Evolutionary conservation across 2,329 filamentous ascomycete genomes (phyloP).

Genomic region (Bipolaris victoriae): DNA sequence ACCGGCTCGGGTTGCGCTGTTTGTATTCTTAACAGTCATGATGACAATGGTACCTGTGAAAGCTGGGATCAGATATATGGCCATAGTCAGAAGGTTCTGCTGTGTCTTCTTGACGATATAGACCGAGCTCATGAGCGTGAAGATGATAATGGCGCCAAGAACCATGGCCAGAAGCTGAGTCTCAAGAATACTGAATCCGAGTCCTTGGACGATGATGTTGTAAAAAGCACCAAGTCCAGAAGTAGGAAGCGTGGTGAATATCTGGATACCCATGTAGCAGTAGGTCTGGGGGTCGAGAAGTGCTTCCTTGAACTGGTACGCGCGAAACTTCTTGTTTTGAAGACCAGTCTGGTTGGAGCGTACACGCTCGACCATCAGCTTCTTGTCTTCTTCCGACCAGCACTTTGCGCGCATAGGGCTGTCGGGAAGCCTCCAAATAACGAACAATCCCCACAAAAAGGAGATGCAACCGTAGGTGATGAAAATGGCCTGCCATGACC

Average conservation of each 20-base stretch:
- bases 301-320: slow-evolving; percentile 62
- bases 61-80: slow-evolving; percentile 69
- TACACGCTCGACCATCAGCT: slow-evolving; percentile 58
- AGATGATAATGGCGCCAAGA: slow-evolving; percentile 74
- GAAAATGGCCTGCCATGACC: slow-evolving; percentile 73
- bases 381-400: slow-evolving; percentile 70
- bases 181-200: slow-evolving; percentile 69
- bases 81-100: slow-evolving; percentile 74
- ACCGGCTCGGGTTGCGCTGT: slow-evolving; percentile 65
- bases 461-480: slow-evolving; percentile 68
- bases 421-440: slow-evolving; percentile 55
- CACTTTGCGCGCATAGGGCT: slow-evolving; percentile 75
- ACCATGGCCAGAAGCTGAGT: slow-evolving; percentile 79
- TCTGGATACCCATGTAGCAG: slow-evolving; percentile 64
- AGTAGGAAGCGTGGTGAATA: slow-evolving; percentile 76
- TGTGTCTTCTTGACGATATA: slow-evolving; percentile 71
- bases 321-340: slow-evolving; percentile 57
- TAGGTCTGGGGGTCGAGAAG: slow-evolving; percentile 68
- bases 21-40: slow-evolving; percentile 68
- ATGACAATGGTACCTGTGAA: slow-evolving; percentile 75
- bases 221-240: slow-evolving; percentile 75
- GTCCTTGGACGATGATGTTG: slow-evolving; percentile 73
- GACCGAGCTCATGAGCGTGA: slow-evolving; percentile 69
- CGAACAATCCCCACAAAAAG: slow-evolving; percentile 68
- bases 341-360: slow-evolving; percentile 55